Conservation (phyloP, 73 alveolate species). For the Paramecium sonneborni region DNA sequence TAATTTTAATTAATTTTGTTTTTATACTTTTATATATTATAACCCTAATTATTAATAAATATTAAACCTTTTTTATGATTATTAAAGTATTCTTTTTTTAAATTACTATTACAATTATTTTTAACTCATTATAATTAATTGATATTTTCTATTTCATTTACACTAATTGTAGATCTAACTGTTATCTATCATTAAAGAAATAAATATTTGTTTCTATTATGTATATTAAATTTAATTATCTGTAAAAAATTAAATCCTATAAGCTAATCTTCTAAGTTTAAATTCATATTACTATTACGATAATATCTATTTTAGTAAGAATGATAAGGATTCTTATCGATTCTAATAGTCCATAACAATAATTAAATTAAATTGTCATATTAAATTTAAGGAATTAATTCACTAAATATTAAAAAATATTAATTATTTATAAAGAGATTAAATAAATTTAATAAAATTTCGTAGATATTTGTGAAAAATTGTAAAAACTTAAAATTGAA, state of each 20-base stretch:
- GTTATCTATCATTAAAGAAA: background rate
- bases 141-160: background rate
- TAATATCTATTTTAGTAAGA: too few relatives aligned
- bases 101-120: too few relatives aligned
- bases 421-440: background rate
- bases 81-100: too few relatives aligned
- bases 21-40: background rate
- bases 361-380: too few relatives aligned
- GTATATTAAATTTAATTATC: background rate
- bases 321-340: too few relatives aligned
- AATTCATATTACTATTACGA: too few relatives aligned
- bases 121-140: too few relatives aligned
- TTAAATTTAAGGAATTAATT: background rate
- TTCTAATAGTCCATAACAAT: too few relatives aligned
- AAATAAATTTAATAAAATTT: background rate
- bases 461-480: background rate
- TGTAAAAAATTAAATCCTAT: background rate
- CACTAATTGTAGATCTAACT: background rate
- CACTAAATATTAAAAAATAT: background rate
- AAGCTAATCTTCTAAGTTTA: background rate
- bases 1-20: slow-evolving; percentile 1
- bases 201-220: background rate
- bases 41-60: background rate
- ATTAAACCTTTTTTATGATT: too few relatives aligned
- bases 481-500: background rate